Conservation (phyloP, 805 yeast species). For the Candida boleticola region DNA sequence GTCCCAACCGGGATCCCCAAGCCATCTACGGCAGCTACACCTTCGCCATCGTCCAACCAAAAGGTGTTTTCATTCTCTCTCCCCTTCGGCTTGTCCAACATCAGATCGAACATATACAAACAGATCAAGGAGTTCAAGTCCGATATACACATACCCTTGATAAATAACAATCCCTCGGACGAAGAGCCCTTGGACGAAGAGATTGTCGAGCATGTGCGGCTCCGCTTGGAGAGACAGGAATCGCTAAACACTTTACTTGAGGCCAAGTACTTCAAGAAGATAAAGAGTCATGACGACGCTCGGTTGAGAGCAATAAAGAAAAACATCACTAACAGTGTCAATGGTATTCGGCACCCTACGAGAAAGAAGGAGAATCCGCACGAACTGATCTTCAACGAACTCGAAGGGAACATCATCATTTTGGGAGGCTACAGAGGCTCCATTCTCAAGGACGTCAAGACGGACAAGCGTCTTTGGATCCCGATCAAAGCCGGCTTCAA, state of each 20-base stretch:
- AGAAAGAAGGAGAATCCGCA: slow-evolving; percentile 24
- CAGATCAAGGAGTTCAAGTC: slow-evolving; percentile 22
- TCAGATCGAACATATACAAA: slow-evolving; percentile 26
- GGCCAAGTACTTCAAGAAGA: slow-evolving; percentile 50
- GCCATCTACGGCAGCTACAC: background rate
- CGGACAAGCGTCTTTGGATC: slow-evolving; percentile 75
- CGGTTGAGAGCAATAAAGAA: slow-evolving; percentile 68
- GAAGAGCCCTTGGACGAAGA: slow-evolving; percentile 13
- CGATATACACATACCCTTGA: slow-evolving; percentile 22
- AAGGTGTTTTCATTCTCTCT: slow-evolving; percentile 56
- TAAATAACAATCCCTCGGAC: slow-evolving; percentile 6
- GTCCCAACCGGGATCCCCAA: slow-evolving; percentile 6
- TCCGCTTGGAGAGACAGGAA: slow-evolving; percentile 51
- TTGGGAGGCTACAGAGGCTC: slow-evolving; percentile 91
- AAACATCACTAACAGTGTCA: slow-evolving; percentile 52
- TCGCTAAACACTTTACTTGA: slow-evolving; percentile 65
- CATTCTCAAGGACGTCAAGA: slow-evolving; percentile 60
- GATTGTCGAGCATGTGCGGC: slow-evolving; percentile 27
- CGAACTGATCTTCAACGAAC: slow-evolving; percentile 51
- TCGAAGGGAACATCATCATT: slow-evolving; percentile 77
- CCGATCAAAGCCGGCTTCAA: slow-evolving; percentile 85
- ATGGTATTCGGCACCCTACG: slow-evolving; percentile 37
- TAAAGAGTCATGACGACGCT: slow-evolving; percentile 61
- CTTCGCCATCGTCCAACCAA: slow-evolving; percentile 13
- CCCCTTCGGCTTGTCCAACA: slow-evolving; percentile 48